Evolutionary conservation across 1,284 basidiomycete species (phyloP).

Genomic region (Anthracocystis walkeri): DNA sequence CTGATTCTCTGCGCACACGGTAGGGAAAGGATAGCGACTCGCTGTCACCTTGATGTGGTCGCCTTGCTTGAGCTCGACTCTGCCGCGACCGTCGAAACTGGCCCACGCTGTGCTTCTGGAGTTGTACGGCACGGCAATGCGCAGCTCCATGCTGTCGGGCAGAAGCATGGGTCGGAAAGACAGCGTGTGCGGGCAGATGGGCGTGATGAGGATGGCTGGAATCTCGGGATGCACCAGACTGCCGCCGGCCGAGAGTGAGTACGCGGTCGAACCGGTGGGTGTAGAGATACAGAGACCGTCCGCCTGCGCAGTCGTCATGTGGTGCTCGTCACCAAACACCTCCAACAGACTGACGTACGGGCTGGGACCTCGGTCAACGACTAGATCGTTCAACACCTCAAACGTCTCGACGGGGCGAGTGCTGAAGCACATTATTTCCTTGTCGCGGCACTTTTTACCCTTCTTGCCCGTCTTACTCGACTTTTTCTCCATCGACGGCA

Average conservation of each 20-base stretch:
- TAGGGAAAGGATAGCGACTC: slow-evolving; percentile 97
- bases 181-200: slow-evolving; percentile 97
- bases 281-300: slow-evolving; percentile 96
- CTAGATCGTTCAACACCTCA: slow-evolving; percentile 96
- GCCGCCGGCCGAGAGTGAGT: slow-evolving; percentile 92
- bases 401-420: slow-evolving; percentile 96
- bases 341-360: slow-evolving; percentile 96
- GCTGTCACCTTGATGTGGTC: slow-evolving; percentile 99
- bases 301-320: slow-evolving; percentile 98
- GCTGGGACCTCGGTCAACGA: slow-evolving; percentile 96
- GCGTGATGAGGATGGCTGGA: slow-evolving; percentile 93
- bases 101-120: slow-evolving; percentile 98
- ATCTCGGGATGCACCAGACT: slow-evolving; percentile 98
- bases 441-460: slow-evolving; percentile 77
- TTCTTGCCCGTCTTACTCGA: slow-evolving; percentile 75
- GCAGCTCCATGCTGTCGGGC: slow-evolving; percentile 97
- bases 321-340: slow-evolving; percentile 97
- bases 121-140: slow-evolving; percentile 98
- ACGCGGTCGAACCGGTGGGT: slow-evolving; percentile 97
- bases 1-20: slow-evolving; percentile 96
- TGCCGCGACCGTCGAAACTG: slow-evolving; percentile 95
- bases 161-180: slow-evolving; percentile 96
- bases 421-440: slow-evolving; percentile 97
- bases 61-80: slow-evolving; percentile 85
- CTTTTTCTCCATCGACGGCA: slow-evolving; percentile 25